phyloP scores from a whole-genome alignment of 768 basidiomycete genomes.

The Ramaria sp. region DNA sequence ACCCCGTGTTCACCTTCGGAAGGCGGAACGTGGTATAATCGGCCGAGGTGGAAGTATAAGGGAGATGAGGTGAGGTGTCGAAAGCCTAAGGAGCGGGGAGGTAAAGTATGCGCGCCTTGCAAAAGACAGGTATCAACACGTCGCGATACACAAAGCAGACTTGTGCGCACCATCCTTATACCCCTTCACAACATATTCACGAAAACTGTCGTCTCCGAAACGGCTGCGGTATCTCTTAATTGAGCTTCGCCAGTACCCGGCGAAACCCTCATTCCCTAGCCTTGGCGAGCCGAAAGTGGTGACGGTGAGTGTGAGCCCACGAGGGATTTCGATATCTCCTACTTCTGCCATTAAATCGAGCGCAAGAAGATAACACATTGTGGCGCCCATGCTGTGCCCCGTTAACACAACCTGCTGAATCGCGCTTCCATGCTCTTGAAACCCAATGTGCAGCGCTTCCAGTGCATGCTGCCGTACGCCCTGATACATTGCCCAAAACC shows the following conservation, averaged over 20 bases:
- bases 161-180: conserved; percentile 42
- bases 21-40: conserved; percentile 35
- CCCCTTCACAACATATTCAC: conserved; percentile 41
- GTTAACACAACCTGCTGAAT: conserved; percentile 36
- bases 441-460: conserved; percentile 27
- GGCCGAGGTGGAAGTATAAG: conserved; percentile 38
- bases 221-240: conserved; percentile 24
- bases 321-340: conserved; percentile 16
- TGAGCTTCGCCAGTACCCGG: conserved; percentile 30
- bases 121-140: neutral
- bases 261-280: conserved; percentile 34
- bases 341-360: conserved; percentile 31
- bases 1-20: conserved; percentile 36
- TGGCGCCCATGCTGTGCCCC: conserved; percentile 50
- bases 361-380: conserved; percentile 39
- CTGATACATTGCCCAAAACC: conserved; percentile 43
- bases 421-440: conserved; percentile 20
- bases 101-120: conserved; percentile 46
- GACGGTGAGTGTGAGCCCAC: conserved; percentile 28
- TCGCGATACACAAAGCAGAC: too few relatives aligned
- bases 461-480: conserved; percentile 28
- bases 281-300: conserved; percentile 44
- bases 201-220: conserved; percentile 27
- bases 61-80: conserved; percentile 39
- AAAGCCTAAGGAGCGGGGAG: conserved; percentile 41